Conservation (phyloP, 2,329 filamentous ascomycete species). For the Pseudogymnoascus pannorum region DNA sequence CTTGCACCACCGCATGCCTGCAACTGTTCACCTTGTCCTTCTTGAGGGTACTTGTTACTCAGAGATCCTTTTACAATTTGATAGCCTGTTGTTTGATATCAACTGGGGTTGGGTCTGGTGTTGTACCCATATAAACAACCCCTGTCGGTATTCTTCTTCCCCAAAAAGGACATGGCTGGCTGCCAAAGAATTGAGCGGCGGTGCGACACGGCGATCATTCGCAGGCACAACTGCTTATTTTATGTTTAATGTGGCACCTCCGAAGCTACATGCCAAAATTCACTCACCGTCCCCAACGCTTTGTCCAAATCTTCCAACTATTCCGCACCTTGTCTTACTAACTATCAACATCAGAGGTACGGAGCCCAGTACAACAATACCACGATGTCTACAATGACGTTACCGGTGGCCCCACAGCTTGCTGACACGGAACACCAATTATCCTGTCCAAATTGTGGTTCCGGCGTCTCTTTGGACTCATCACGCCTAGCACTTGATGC, state of each 20-base stretch:
- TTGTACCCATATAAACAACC: not conserved
- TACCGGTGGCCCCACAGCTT: slow-evolving; percentile 22
- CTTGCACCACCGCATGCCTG: not conserved
- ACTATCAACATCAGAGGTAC: not conserved
- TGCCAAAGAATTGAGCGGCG: slow-evolving; percentile 3
- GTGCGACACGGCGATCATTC: slow-evolving; percentile 6
- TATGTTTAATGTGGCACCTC: slow-evolving; percentile 1
- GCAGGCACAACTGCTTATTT: not conserved
- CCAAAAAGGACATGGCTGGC: slow-evolving; percentile 1
- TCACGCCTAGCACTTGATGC: slow-evolving; percentile 27
- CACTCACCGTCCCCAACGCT: not conserved
- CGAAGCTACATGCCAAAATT: not conserved
- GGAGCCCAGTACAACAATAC: not conserved
- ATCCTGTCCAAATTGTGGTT: slow-evolving; percentile 28
- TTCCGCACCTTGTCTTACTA: not conserved
- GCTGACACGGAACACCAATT: slow-evolving; percentile 10
- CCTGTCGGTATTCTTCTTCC: not conserved
- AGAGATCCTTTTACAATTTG: not conserved
- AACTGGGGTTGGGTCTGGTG: not conserved
- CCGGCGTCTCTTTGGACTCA: slow-evolving; percentile 17
- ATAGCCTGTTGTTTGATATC: not conserved
- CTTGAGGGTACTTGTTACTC: not conserved
- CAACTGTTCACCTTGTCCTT: not conserved
- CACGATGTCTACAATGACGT: slow-evolving; percentile 27
- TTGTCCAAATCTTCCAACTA: not conserved